Evolutionary conservation across 768 basidiomycete species (phyloP).

Genomic region (Phaffia tasmanica): DNA sequence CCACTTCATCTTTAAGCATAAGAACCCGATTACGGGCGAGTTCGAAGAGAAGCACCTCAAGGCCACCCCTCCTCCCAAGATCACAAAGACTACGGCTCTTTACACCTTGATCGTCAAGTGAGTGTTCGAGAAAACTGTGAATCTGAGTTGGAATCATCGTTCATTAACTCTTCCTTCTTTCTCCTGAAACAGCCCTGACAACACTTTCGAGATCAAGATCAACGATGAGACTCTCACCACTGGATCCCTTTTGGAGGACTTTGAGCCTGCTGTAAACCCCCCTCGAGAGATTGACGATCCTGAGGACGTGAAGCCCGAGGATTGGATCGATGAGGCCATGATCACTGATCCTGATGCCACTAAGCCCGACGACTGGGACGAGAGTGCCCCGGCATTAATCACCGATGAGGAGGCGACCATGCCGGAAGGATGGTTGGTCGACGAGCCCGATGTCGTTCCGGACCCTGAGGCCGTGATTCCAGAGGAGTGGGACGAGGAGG

Average conservation of each 20-base stretch:
- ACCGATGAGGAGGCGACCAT: constrained; percentile 63
- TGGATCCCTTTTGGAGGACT: constrained; percentile 84
- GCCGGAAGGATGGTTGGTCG: constrained; percentile 91
- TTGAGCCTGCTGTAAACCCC: constrained; percentile 68
- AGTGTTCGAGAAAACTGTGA: constrained; percentile 34
- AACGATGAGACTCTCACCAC: constrained; percentile 70
- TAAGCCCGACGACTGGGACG: constrained; percentile 98
- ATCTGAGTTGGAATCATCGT: not conserved
- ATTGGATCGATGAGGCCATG: constrained; percentile 84
- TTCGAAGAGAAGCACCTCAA: constrained; percentile 94
- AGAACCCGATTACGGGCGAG: constrained; percentile 82
- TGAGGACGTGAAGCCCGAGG: constrained; percentile 72
- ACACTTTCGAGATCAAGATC: constrained; percentile 83
- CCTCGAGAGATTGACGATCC: constrained; percentile 85
- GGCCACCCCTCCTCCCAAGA: constrained; percentile 65
- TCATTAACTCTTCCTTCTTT: not conserved
- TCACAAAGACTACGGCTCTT: constrained; percentile 81
- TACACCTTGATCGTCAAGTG: constrained; percentile 90
- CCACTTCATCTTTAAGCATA: constrained; percentile 99
- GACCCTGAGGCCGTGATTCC: constrained; percentile 85
- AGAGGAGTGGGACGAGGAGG: constrained; percentile 78
- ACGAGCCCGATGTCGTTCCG: constrained; percentile 66
- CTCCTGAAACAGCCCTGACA: constrained; percentile 58
- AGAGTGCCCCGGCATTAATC: constrained; percentile 88
- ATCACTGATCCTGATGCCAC: constrained; percentile 73